Evolutionary conservation across 2,329 filamentous ascomycete species (phyloP).

Genomic region (Hymenoscyphus linearis): DNA sequence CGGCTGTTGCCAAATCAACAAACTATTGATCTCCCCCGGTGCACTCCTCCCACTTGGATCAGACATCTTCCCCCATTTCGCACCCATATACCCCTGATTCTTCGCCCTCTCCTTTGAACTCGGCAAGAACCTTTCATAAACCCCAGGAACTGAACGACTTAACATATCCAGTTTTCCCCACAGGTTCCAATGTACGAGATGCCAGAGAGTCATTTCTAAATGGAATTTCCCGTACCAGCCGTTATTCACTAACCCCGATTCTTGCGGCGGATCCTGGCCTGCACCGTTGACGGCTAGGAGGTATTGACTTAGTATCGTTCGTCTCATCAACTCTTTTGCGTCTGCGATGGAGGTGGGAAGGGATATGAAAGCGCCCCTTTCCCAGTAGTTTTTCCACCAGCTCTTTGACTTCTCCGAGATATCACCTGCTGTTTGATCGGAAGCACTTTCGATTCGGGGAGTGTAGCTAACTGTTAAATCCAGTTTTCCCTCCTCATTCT

Average conservation of each 20-base stretch:
- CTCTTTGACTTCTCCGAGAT: slow-evolving; percentile 9
- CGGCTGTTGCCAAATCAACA: slow-evolving; percentile 59
- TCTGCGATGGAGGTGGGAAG: slow-evolving; percentile 35
- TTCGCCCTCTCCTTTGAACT: slow-evolving; percentile 31
- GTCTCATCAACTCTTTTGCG: slow-evolving; percentile 40
- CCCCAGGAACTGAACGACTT: slow-evolving; percentile 34
- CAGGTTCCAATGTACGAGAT: slow-evolving; percentile 37
- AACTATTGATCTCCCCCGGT: slow-evolving; percentile 55
- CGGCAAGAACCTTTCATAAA: slow-evolving; percentile 33
- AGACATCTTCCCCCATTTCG: slow-evolving; percentile 50
- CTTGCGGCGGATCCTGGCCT: slow-evolving; percentile 36
- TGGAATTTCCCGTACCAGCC: slow-evolving; percentile 44
- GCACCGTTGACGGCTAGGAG: slow-evolving; percentile 40
- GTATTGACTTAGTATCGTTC: slow-evolving; percentile 41
- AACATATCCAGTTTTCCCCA: slow-evolving; percentile 37
- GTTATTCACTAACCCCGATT: slow-evolving; percentile 42
- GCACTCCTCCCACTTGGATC: slow-evolving; percentile 50
- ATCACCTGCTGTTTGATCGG: background rate
- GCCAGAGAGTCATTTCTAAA: slow-evolving; percentile 42
- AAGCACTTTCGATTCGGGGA: slow-evolving; percentile 5
- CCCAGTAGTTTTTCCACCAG: slow-evolving; percentile 31
- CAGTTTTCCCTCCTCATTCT: slow-evolving; percentile 1
- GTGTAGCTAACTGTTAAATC: slow-evolving; percentile 18
- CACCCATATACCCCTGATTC: slow-evolving; percentile 34
- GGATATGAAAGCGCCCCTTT: slow-evolving; percentile 38